phyloP scores from a whole-genome alignment of 495 filamentous ascomycete species.

The Xylaria grammica region DNA sequence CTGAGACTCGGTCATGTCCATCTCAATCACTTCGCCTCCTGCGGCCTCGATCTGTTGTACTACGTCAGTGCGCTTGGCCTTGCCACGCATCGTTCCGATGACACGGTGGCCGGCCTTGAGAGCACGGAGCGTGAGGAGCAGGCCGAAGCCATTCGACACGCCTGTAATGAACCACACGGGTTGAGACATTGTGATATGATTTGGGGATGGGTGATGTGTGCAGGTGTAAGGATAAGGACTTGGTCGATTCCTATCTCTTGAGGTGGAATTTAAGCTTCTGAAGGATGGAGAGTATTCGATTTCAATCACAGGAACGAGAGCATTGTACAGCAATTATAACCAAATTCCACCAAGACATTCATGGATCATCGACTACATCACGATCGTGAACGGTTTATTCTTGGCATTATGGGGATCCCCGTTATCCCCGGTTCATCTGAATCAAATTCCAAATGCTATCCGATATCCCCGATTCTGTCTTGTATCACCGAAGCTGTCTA shows the following conservation, averaged over 20 bases:
- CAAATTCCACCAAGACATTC: too few relatives aligned
- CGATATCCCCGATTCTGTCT: slow-evolving; percentile 11
- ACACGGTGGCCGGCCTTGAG: slow-evolving; percentile 50
- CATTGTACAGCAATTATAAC: too few relatives aligned
- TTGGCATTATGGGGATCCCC: not conserved
- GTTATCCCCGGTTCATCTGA: not conserved
- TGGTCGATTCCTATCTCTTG: too few relatives aligned
- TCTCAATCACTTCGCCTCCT: slow-evolving; percentile 39
- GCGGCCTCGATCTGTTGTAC: slow-evolving; percentile 31
- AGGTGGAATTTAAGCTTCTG: too few relatives aligned
- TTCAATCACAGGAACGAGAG: too few relatives aligned
- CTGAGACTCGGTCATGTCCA: slow-evolving; percentile 46
- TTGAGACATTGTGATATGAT: slow-evolving; percentile 20
- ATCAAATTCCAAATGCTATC: not conserved
- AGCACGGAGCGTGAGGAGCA: slow-evolving; percentile 47
- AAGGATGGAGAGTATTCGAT: too few relatives aligned
- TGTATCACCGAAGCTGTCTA: not conserved
- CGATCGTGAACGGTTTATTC: not conserved
- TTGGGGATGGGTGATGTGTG: not conserved
- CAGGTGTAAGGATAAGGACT: too few relatives aligned
- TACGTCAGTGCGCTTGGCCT: slow-evolving; percentile 23
- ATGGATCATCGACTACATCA: too few relatives aligned
- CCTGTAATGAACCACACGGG: slow-evolving; percentile 58
- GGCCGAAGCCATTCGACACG: slow-evolving; percentile 58
- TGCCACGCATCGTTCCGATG: slow-evolving; percentile 51